Evolutionary conservation across 495 filamentous ascomycete species (phyloP).

Genomic region (Wilcoxina mikolae): DNA sequence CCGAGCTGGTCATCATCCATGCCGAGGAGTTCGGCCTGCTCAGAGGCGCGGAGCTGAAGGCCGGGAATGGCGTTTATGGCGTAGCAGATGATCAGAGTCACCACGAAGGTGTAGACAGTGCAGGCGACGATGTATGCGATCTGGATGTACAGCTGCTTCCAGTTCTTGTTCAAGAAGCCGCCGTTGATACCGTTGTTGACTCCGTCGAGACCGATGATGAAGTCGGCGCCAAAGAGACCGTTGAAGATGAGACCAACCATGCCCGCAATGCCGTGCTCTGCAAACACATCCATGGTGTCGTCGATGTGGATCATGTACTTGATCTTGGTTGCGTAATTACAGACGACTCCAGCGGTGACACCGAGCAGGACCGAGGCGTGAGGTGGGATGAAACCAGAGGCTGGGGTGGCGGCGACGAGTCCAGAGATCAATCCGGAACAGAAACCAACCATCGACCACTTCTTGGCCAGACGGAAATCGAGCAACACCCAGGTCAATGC

Average conservation of each 20-base stretch:
- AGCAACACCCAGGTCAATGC: slow-evolving; percentile 82
- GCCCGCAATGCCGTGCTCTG: slow-evolving; percentile 90
- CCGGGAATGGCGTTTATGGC: slow-evolving; percentile 77
- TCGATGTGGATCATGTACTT: slow-evolving; percentile 94
- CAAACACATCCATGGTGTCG: slow-evolving; percentile 95
- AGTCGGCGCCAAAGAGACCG: slow-evolving; percentile 70
- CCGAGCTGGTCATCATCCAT: slow-evolving; percentile 99
- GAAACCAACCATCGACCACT: slow-evolving; percentile 99
- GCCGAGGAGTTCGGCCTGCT: slow-evolving; percentile 92
- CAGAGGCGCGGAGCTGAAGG: slow-evolving; percentile 75
- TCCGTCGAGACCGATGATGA: slow-evolving; percentile 86
- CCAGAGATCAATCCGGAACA: slow-evolving; percentile 88
- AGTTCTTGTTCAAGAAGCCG: slow-evolving; percentile 83
- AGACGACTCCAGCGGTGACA: slow-evolving; percentile 65
- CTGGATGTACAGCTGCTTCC: slow-evolving; percentile 77
- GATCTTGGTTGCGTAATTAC: slow-evolving; percentile 93
- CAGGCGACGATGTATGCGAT: slow-evolving; percentile 72
- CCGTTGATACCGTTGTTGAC: slow-evolving; percentile 67
- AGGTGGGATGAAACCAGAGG: slow-evolving; percentile 72
- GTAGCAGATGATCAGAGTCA: slow-evolving; percentile 71
- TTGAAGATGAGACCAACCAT: slow-evolving; percentile 90
- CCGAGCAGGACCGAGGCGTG: slow-evolving; percentile 82
- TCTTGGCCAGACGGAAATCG: slow-evolving; percentile 85
- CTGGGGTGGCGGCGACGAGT: slow-evolving; percentile 80
- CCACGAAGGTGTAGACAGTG: slow-evolving; percentile 63